phyloP scores from a whole-genome alignment of 2,329 filamentous ascomycete genomes.

The Penicillium expansum region DNA sequence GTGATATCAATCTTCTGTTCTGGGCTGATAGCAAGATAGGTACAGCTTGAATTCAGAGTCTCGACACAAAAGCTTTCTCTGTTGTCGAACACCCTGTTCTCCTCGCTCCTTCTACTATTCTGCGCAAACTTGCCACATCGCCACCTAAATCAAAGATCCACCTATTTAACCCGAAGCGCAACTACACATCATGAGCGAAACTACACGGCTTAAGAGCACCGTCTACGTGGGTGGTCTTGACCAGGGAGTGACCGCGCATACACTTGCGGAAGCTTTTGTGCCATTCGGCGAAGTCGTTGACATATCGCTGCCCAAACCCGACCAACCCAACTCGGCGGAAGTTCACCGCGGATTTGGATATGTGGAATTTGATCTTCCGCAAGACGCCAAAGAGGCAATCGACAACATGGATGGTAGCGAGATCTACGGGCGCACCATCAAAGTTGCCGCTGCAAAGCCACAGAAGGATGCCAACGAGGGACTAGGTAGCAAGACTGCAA shows the following conservation, averaged over 20 bases:
- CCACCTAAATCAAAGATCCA: neutral
- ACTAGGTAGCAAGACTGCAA: conserved; percentile 84
- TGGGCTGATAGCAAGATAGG: conserved; percentile 4
- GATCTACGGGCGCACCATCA: conserved; percentile 87
- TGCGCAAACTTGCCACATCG: neutral
- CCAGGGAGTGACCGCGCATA: conserved; percentile 69
- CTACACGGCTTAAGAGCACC: conserved; percentile 80
- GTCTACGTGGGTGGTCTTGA: conserved; percentile 90
- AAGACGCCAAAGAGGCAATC: conserved; percentile 90
- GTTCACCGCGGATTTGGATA: conserved; percentile 92
- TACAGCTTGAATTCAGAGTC: conserved; percentile 1
- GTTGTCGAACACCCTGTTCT: neutral
- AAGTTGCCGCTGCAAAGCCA: conserved; percentile 86
- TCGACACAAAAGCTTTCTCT: neutral
- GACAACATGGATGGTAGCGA: conserved; percentile 99
- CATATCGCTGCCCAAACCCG: conserved; percentile 84
- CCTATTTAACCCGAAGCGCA: neutral
- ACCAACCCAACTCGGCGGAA: conserved; percentile 73
- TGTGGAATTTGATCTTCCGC: conserved; percentile 83
- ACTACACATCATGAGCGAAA: conserved; percentile 67
- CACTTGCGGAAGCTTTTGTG: conserved; percentile 86
- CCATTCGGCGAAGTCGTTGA: conserved; percentile 96
- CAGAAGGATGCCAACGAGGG: conserved; percentile 87
- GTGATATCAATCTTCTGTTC: conserved; percentile 33
- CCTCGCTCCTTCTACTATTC: neutral